Evolutionary conservation across 176 grass and related monocot genomes (phyloP), one percentile per base, ranked within the genome.

Genomic region (Aechmea fasciata): DNA sequence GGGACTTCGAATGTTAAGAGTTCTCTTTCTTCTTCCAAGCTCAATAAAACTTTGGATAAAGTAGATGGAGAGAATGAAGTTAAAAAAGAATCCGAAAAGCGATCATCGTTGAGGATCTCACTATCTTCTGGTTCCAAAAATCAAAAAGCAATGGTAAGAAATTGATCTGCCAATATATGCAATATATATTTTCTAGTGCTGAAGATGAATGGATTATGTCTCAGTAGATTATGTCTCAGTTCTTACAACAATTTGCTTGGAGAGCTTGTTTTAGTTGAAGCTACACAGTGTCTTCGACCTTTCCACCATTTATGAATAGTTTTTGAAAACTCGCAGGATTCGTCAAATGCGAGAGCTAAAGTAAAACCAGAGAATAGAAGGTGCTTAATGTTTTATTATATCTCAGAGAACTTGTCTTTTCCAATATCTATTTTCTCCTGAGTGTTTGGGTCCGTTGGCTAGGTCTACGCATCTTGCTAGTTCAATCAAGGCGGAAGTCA

Each of bases 141-240:
- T 66, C 66, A 69, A 18, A 69, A 77, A 49, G 7, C 53, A 69
- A 7, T 17, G 75, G 75, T 77, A 77, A 20, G 29, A 10, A 69
- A 3, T 49, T 61, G 52, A 15, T 10, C 20, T 12, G 11, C 22
- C 50, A 52, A 70, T 23, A 12, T 22, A 51, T 25, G 15, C 23
- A 51, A 53, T 70, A 41, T 41, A 41, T 41, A 41, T 41, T 41
- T 41, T 41, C 33, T 41, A 41, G 33, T 41, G 33, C 7, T 41
- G 33, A 8, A 8, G 33, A 41, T 41, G 33, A 41, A 41, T 41
- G 5, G 33, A 41, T 41, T 41, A 41, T 41, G 33, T 41, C 33
- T 41, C 33, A 41, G 33, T 41, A 41, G 33, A 41, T 41, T 41
- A 41, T 41, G 33, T 41, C 33, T 41, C 33, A 41, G 33, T 41